Evolutionary conservation across 2,329 filamentous ascomycete species (phyloP).

Genomic region (Parascedosporium putredinis): DNA sequence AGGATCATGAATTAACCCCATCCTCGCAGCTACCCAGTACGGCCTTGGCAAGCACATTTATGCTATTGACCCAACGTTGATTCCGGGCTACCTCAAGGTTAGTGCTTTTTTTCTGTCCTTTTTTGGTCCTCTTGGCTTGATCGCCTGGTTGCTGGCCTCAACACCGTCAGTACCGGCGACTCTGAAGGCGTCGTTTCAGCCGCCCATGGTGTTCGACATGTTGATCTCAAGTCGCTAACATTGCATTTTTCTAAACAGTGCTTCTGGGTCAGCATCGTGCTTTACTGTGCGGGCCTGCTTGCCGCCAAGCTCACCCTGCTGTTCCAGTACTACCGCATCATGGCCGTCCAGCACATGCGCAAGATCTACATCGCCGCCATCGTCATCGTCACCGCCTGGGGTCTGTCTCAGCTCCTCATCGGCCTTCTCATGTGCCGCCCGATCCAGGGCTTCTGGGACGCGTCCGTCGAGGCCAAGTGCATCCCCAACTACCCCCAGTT

Average conservation of each 20-base stretch:
- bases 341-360: constrained; percentile 17
- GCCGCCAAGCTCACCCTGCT: constrained; percentile 25
- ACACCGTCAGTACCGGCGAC: too few relatives aligned
- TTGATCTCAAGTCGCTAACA: too few relatives aligned
- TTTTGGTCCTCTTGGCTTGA: not conserved
- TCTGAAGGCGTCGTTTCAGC: too few relatives aligned
- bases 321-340: constrained; percentile 26
- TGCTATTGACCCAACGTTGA: not conserved
- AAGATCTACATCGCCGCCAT: constrained; percentile 17
- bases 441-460: constrained; percentile 19
- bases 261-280: constrained; percentile 20
- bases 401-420: constrained; percentile 17
- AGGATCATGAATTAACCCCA: too few relatives aligned
- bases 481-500: constrained; percentile 14
- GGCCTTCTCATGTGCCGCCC: constrained; percentile 17
- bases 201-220: too few relatives aligned
- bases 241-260: constrained; percentile 12
- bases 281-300: constrained; percentile 20
- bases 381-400: constrained; percentile 18
- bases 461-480: constrained; percentile 12
- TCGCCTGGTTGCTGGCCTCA: too few relatives aligned
- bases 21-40: constrained; percentile 3
- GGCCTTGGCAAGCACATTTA: constrained; percentile 14
- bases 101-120: not conserved
- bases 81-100: constrained; percentile 10